These are phyloP conservation scores for Dictyostelium brefeldianum DNA, from an alignment of 78 protist species.

Conservation along the genomic window DNA sequence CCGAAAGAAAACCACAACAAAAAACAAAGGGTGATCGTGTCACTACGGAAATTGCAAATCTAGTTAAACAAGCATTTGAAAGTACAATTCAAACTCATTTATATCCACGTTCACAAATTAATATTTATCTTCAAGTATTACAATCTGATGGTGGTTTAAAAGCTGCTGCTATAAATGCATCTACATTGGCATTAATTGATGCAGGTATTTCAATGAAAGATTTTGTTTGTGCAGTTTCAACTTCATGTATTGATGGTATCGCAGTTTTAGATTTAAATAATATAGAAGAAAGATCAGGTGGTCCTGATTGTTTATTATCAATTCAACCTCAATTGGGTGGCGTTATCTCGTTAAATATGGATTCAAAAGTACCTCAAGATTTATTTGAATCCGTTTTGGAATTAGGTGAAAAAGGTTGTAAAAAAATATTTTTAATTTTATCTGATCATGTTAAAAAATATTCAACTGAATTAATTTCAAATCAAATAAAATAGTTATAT, in stretches of 20 bases:
- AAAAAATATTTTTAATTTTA: slow-evolving; percentile 57
- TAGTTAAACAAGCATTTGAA: slow-evolving; percentile 87
- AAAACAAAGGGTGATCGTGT: slow-evolving; percentile 37
- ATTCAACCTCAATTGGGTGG: slow-evolving; percentile 78
- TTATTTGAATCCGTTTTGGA: slow-evolving; percentile 80
- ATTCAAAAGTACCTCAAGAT: slow-evolving; percentile 83
- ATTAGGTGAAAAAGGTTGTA: slow-evolving; percentile 72
- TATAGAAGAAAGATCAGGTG: slow-evolving; percentile 87
- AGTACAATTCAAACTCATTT: slow-evolving; percentile 73
- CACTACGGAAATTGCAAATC: slow-evolving; percentile 68
- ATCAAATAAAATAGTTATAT: not conserved
- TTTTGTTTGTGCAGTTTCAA: slow-evolving; percentile 83
- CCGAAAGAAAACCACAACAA: slow-evolving; percentile 54
- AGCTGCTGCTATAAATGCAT: slow-evolving; percentile 93
- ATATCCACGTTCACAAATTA: slow-evolving; percentile 94
- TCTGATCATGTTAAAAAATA: slow-evolving; percentile 58
- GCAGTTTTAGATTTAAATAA: slow-evolving; percentile 84
- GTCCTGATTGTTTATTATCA: slow-evolving; percentile 88
- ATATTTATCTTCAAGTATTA: slow-evolving; percentile 91
- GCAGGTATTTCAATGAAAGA: slow-evolving; percentile 96
- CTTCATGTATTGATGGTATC: slow-evolving; percentile 84
- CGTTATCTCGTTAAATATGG: slow-evolving; percentile 80
- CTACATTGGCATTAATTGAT: slow-evolving; percentile 95
- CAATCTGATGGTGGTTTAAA: slow-evolving; percentile 96
- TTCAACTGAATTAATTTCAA: slow-evolving; percentile 38